These are phyloP conservation scores for Heimioporus retisporus DNA, from an alignment of 1,284 basidiomycete species.

Conservation along the genomic window DNA sequence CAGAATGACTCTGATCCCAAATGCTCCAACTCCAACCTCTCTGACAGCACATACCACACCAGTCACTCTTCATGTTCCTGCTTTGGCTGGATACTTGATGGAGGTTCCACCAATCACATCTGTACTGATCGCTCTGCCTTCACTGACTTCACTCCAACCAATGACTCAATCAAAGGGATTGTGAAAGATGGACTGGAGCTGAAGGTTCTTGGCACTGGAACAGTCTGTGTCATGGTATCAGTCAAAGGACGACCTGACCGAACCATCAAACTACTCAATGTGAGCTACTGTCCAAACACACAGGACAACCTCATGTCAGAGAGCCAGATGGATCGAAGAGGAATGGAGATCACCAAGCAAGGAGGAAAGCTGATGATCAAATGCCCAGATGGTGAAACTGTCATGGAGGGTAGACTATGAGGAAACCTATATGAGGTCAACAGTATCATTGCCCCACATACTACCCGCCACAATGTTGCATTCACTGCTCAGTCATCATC, in stretches of 20 bases:
- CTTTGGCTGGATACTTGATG: conserved; percentile 22
- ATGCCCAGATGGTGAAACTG: not conserved
- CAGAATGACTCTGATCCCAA: too few relatives aligned
- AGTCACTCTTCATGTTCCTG: too few relatives aligned
- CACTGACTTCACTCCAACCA: conserved; percentile 12
- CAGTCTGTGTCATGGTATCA: conserved; percentile 7
- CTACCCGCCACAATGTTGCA: too few relatives aligned
- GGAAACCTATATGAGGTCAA: conserved; percentile 8
- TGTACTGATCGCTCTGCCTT: conserved; percentile 15
- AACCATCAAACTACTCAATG: conserved; percentile 16
- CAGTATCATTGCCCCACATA: too few relatives aligned
- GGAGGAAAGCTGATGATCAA: too few relatives aligned
- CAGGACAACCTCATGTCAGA: conserved; percentile 22
- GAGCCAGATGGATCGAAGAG: conserved; percentile 14
- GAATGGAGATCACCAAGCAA: too few relatives aligned
- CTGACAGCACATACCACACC: too few relatives aligned
- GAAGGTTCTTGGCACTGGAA: conserved; percentile 7
- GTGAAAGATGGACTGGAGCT: conserved; percentile 17
- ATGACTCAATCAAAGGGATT: conserved; percentile 18
- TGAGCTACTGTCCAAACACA: conserved; percentile 25
- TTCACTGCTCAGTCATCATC: not conserved
- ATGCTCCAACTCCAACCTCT: too few relatives aligned
- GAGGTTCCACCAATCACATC: conserved; percentile 20
- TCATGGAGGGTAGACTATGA: not conserved
- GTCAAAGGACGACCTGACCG: not conserved